Evolutionary conservation across 1,284 basidiomycete species (phyloP), one percentile per base, ranked within the genome.

Genomic region (Cryptococcus depauperatus): DNA sequence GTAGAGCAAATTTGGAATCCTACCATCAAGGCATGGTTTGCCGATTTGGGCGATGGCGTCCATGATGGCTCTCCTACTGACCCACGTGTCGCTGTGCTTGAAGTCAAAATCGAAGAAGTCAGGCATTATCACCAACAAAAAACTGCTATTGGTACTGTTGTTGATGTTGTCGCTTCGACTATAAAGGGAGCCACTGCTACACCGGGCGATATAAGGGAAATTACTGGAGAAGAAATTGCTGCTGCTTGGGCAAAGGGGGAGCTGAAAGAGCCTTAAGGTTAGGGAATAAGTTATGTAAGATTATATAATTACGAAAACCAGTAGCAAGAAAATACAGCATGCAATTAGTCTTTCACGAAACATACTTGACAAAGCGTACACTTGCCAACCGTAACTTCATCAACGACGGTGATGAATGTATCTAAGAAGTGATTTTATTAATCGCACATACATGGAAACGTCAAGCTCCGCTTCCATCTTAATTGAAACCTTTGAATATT

Each of bases 381-480:
- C 58, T 50, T 47, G 57, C 51, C 70, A n/a, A n/a, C n/a, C n/a
- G n/a, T n/a, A n/a, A n/a, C n/a, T n/a, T n/a, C n/a, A n/a, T n/a
- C n/a, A n/a, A n/a, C n/a, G n/a, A n/a, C n/a, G n/a, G n/a, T n/a
- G n/a, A n/a, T n/a, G n/a, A n/a, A n/a, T n/a, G n/a, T n/a, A n/a
- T n/a, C n/a, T n/a, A n/a, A n/a, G n/a, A n/a, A n/a, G n/a, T n/a
- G n/a, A n/a, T n/a, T n/a, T n/a, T n/a, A n/a, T 50, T 65, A 63
- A 69, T 10, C 67, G 44, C 5, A 72, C 54, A 23, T 77, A 76
- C 27, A 93, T 70, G 23, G 81, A 80, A 18, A 75, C 70, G 56
- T 93, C 88, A 26, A 93, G 90, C 56, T 89, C 85, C 58, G 81
- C 73, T 68, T 92, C 90, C 0, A 83, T 87, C 59, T 81, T 78